phyloP scores from a whole-genome alignment of 2,329 filamentous ascomycete species.

The Thelonectria blattea region DNA sequence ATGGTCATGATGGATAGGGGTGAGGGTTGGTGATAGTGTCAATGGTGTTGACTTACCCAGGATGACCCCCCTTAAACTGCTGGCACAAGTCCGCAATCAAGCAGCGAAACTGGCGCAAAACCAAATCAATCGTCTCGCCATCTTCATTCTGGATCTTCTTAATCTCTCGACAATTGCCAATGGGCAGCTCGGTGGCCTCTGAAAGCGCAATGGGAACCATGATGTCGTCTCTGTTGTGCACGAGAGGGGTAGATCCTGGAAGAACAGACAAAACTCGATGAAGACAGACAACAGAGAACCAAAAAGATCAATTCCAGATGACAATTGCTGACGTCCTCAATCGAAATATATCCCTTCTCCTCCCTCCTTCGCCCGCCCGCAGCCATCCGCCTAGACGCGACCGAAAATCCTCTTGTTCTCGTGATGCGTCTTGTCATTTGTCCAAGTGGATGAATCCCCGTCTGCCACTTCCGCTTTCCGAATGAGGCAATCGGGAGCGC shows the following conservation, averaged over 20 bases:
- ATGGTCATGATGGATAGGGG: neutral
- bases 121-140: conserved; percentile 48
- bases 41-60: conserved; percentile 56
- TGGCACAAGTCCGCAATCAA: conserved; percentile 73
- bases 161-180: conserved; percentile 27
- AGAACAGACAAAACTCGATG: neutral
- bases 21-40: neutral
- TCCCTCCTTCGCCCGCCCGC: neutral
- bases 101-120: conserved; percentile 65
- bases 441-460: neutral
- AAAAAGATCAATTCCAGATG: neutral
- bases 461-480: conserved; percentile 23
- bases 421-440: conserved; percentile 17
- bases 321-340: neutral
- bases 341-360: conserved; percentile 20
- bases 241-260: neutral
- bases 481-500: conserved; percentile 27
- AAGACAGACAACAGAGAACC: neutral
- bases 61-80: conserved; percentile 73
- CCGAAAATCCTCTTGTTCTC: conserved; percentile 6
- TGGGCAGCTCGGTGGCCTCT: conserved; percentile 27
- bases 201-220: conserved; percentile 37
- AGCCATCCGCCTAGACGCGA: neutral
- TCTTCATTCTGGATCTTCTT: conserved; percentile 38
- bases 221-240: conserved; percentile 3